phyloP scores from a whole-genome alignment of 2,329 filamentous ascomycete genomes.

The Tolypocladium guangdongense region DNA sequence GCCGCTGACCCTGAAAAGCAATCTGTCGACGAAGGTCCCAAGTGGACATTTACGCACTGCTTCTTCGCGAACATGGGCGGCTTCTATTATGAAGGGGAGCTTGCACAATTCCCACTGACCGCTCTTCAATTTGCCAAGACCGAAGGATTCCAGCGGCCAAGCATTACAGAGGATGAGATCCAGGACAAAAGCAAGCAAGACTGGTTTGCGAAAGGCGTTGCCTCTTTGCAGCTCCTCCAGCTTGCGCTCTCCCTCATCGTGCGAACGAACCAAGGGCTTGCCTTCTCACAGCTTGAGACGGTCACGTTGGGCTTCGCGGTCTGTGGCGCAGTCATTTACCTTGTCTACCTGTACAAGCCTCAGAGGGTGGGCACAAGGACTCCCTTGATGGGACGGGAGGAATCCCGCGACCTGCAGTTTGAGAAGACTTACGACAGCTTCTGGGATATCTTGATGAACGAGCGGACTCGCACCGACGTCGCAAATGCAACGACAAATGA shows the following conservation, averaged over 20 bases:
- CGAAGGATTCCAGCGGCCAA: background rate
- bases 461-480: background rate
- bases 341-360: background rate
- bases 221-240: background rate
- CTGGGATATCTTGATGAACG: background rate
- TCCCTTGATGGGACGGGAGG: too few relatives aligned
- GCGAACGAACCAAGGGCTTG: background rate
- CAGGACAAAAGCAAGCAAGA: background rate
- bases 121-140: background rate
- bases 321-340: background rate
- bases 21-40: background rate
- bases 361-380: background rate
- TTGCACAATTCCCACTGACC: background rate
- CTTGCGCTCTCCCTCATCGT: background rate
- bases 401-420: background rate
- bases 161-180: background rate
- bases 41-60: background rate
- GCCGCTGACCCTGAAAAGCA: background rate
- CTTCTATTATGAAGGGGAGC: background rate
- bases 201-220: background rate
- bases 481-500: background rate
- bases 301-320: background rate
- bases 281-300: background rate
- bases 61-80: background rate
- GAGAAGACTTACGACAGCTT: background rate